Evolutionary conservation across 2,329 filamentous ascomycete genomes (phyloP), one percentile per base, ranked within the genome.

Genomic region (Drechslerella dactyloides): DNA sequence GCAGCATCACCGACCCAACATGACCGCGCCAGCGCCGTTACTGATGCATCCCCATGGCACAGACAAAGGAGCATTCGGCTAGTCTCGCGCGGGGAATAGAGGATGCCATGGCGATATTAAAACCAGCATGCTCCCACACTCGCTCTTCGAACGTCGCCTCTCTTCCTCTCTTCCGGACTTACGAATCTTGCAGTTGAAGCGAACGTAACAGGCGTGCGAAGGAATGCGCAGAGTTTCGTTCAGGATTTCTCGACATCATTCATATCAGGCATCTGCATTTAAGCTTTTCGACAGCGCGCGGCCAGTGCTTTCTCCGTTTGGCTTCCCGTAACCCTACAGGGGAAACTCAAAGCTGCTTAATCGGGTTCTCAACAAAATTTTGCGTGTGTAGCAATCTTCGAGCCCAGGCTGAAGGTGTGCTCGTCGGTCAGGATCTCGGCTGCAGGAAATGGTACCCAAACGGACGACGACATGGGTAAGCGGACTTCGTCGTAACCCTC

Each of bases 401-500:
- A 33, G n/a, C n/a, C n/a, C n/a, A n/a, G 8, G 27, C 27, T 33
- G 51, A 8, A 40, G 35, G 17, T 19, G 52, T 40, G 52, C 27
- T 21, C 19, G 21, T 30, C 37, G 54, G 54, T 44, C 54, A 30
- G 17, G 35, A 57, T 46, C 37, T 57, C 54, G 37, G 55, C 13
- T 42, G 37, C 35, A 27, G 40, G 33, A 52, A 68, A 63, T 70
- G 58, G 60, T 70, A 54, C 58, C 55, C 33, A 53, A 57, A n/a
- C 55, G 50, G 51, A 69, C 48, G 44, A 56, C 52, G 30, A 69
- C 65, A 70, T 63, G 65, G 65, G 65, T 70, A 70, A 70, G 59
- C 15, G 37, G 27, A 50, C 27, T 53, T 13, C 50, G 11, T 53
- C 23, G 19, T 15, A 19, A n/a, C 15, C 23, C 24, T 33, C 13